Percentiles rank a stretch among this genome's conserved stretches.
These are phyloP conservation scores for Boletales sp. DNA, from an alignment of 768 basidiomycete genomes.

Conservation along the genomic window DNA sequence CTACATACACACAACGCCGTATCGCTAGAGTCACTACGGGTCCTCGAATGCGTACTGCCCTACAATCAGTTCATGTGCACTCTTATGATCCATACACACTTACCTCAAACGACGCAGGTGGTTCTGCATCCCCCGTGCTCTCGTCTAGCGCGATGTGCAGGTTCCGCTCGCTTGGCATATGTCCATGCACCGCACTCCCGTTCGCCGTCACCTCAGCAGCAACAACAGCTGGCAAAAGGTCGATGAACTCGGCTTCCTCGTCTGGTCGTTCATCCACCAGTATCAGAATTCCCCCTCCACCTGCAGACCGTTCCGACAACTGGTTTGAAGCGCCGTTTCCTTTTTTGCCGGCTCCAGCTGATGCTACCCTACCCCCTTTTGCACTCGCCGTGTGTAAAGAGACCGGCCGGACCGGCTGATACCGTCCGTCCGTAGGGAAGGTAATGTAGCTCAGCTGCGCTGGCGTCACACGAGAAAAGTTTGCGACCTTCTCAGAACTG, in stretches of 20 bases:
- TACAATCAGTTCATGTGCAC: conserved; percentile 17
- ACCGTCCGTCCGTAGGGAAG: conserved; percentile 77
- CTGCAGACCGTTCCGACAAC: conserved; percentile 60
- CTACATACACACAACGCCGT: background rate
- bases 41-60: conserved; percentile 72
- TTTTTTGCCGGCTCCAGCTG: conserved; percentile 26
- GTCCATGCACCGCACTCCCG: conserved; percentile 28
- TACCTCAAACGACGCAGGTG: conserved; percentile 84
- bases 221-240: conserved; percentile 43
- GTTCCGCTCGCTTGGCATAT: conserved; percentile 22
- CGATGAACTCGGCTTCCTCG: conserved; percentile 73
- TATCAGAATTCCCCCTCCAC: conserved; percentile 87
- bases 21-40: background rate
- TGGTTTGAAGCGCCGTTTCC: conserved; percentile 30
- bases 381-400: conserved; percentile 39
- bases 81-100: conserved; percentile 22
- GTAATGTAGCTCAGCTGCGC: conserved; percentile 81
- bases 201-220: conserved; percentile 14
- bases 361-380: conserved; percentile 33
- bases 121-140: conserved; percentile 64
- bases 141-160: conserved; percentile 70
- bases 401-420: conserved; percentile 85
- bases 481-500: conserved; percentile 67
- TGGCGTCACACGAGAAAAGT: conserved; percentile 91
- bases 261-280: conserved; percentile 69